Conservation (phyloP, 164 flowering plant species). For the Paratinospora sagittata region DNA sequence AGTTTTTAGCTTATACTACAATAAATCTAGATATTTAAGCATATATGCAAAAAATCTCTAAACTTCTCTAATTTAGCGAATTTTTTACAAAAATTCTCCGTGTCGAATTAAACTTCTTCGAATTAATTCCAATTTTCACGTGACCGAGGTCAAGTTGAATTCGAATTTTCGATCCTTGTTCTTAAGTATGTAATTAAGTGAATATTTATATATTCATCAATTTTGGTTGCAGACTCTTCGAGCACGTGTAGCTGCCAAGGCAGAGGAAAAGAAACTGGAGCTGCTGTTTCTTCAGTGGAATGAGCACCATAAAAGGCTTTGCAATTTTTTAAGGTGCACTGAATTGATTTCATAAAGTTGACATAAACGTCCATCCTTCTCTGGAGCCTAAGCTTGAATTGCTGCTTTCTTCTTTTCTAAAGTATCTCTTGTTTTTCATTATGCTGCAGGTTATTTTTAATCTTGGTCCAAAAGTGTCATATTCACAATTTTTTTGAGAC, state of each 20-base stretch:
- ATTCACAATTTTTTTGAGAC: constrained; percentile 91
- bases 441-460: constrained; percentile 90
- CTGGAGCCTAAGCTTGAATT: background rate
- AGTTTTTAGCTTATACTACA: too few species aligned
- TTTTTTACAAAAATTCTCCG: too few species aligned
- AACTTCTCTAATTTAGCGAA: too few species aligned
- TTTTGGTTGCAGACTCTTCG: constrained; percentile 55
- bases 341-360: background rate
- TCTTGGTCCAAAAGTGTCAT: constrained; percentile 98
- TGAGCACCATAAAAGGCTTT: constrained; percentile 88
- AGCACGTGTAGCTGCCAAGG: constrained; percentile 96
- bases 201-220: background rate
- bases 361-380: background rate
- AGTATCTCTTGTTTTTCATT: background rate
- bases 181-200: background rate
- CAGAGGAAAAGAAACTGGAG: constrained; percentile 96
- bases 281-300: constrained; percentile 93
- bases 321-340: constrained; percentile 76
- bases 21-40: too few species aligned
- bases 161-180: too few species aligned
- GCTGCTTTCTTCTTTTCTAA: background rate
- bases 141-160: too few species aligned
- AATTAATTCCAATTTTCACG: too few species aligned
- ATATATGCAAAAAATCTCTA: too few species aligned
- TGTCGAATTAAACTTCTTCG: too few species aligned